Evolutionary conservation across 306 rosid species (phyloP), one percentile per base, ranked within the genome.

Genomic region (Heteromeles arbutifolia): DNA sequence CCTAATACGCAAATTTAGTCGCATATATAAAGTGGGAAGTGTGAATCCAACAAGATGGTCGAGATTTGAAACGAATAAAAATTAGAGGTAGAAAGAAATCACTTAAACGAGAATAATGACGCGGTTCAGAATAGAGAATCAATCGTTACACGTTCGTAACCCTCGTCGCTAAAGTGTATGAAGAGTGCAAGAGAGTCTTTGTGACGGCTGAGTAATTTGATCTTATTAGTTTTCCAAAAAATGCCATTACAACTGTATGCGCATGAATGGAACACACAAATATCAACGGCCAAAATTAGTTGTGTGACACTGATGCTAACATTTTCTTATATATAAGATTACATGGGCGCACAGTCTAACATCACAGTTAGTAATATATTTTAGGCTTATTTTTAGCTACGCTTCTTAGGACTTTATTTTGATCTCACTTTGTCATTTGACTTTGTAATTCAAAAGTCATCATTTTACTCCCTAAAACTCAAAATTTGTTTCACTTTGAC

Each of bases 321-420:
- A 48, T 48, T 14, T 48, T 45, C 52, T 1, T 1, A 4, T 2
- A 11, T 4, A 5, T 0, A 11, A 59, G 65, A 0, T 34, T 12
- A 11, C 17, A 59, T 24, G 25, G 26, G 28, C 69, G 9, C 56
- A n/a, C 22, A 43, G 13, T 6, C 34, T 68, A 12, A 24, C 34
- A 68, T 68, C 58, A 43, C 3, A 48, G 65, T 21, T 67, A 41
- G 80, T 74, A 80, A 50, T 26, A 37, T 37, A 37, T 37, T 37
- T 37, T 37, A 37, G 41, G 8, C 10, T 37, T 37, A 37, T 1
- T 37, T 37, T 37, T 37, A 37, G 41, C 8, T 37, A 7, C 2
- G 10, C 2, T 37, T 37, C 0, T 7, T 37, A 1, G 41, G 1
- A 10, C 2, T 37, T 37, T 0, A 37, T 37, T 37, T 37, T 37